Percentiles rank a stretch among this genome's conserved stretches.
Evolutionary conservation across 1,284 basidiomycete genomes (phyloP).

Genomic region (Tilletia indica): DNA sequence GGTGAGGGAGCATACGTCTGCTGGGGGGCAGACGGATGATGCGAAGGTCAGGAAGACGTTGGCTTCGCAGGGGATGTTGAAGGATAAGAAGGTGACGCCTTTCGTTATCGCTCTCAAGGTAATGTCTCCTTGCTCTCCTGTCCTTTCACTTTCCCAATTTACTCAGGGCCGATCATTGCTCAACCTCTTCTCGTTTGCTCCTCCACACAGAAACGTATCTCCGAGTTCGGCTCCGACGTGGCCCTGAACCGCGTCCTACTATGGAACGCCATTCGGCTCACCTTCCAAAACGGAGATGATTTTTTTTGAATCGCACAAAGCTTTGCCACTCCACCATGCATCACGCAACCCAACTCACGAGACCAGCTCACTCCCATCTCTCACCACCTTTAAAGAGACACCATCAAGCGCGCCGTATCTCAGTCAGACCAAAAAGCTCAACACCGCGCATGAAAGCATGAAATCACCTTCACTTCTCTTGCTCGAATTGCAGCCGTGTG

Average conservation of each 20-base stretch:
- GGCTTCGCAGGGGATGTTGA: constrained; percentile 75
- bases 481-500: no score
- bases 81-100: constrained; percentile 95
- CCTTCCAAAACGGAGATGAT: no score
- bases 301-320: no score
- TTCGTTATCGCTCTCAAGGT: constrained; percentile 92
- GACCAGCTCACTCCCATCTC: no score
- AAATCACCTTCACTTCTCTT: no score
- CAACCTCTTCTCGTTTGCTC: neutral
- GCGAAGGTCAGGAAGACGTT: constrained; percentile 72
- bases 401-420: no score
- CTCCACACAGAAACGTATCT: constrained; percentile 71
- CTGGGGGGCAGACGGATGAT: constrained; percentile 75
- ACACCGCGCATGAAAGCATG: no score
- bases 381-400: no score
- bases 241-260: constrained; percentile 83
- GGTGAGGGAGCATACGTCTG: constrained; percentile 69
- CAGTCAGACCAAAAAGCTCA: no score
- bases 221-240: constrained; percentile 71
- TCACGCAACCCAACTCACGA: no score
- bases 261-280: no score
- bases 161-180: neutral
- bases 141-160: neutral
- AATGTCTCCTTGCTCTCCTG: constrained; percentile 31
- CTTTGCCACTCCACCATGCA: no score